These are phyloP conservation scores for Eucalyptus dawsonii DNA, from an alignment of 345 rosid species.

Conservation along the genomic window DNA sequence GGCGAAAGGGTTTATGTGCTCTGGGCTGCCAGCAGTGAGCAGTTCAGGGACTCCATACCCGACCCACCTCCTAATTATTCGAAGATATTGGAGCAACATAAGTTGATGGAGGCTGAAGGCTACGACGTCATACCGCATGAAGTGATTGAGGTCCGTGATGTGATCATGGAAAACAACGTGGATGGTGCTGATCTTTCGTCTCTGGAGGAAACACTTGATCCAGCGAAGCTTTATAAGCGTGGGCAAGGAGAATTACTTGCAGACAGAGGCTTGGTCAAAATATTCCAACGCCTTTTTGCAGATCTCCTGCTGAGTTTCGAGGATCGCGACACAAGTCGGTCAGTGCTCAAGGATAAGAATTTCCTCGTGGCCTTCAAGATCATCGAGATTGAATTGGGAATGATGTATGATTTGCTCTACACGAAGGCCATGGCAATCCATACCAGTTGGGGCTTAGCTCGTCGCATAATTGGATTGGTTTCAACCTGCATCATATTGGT, in stretches of 20 bases:
- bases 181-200: neutral
- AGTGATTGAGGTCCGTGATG: neutral
- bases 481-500: neutral
- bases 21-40: neutral
- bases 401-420: slow-evolving; percentile 28
- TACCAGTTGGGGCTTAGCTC: neutral
- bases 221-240: neutral
- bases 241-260: neutral
- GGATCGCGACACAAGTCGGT: neutral
- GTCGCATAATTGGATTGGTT: neutral
- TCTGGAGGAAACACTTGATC: neutral
- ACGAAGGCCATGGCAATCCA: slow-evolving; percentile 26
- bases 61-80: neutral
- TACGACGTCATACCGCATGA: neutral
- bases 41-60: neutral
- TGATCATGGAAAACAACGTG: neutral
- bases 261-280: neutral
- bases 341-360: neutral
- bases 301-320: neutral
- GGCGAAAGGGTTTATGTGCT: neutral
- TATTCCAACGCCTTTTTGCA: neutral
- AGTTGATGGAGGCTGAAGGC: neutral
- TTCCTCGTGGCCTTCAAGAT: slow-evolving; percentile 3
- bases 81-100: neutral
- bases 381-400: slow-evolving; percentile 22